Evolutionary conservation across 2,329 filamentous ascomycete species (phyloP), one percentile per base, ranked within the genome.

Genomic region (Cladosporium sp.): DNA sequence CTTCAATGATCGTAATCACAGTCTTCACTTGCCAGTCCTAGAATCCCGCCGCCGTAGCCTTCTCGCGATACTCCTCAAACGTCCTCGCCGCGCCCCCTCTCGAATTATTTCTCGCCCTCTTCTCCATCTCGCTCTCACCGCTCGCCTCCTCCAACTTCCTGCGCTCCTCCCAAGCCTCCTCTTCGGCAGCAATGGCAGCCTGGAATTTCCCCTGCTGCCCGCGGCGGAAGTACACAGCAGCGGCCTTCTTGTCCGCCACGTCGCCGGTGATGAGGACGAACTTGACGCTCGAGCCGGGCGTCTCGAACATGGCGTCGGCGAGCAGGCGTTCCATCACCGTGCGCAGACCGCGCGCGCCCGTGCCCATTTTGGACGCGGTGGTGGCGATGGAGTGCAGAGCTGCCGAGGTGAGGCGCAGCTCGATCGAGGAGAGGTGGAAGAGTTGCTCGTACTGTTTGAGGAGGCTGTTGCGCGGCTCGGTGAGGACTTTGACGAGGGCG

Each of bases 381-480:
- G 84, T 80, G 3, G 93, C 92, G 52, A 99, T 83, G 44, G 88
- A 87, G 55, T 84, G 78, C n/a, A 97, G 73, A 0, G 92, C 87
- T 6, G 83, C 82, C 3, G 82, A 85, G 0, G 92, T 96, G 70
- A 97, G 95, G 57, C 82, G 83, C 2, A 99, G 75, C 42, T 88
- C 85, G 49, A 87, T 82, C 30, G 80, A 79, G 1, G 86, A 89
- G 0, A 93, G 86, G 51, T 86, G 82, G 64, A 97, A 96, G 1
- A 96, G 81, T 2, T 90, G 85, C 15, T 85, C 87, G 68, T 96
- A 97, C 70, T 99, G 93, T 41, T 85, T 83, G 3, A 96, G 78
- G 1, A 99, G 79, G 47, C 85, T 89, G 71, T 96, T 96, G 52
- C 88, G 84, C 1, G 93, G 93, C 66, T 97, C 92, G 0, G 89